A percentile compares a stretch with the other conserved stretches of the same genome.
These are phyloP conservation scores for Aspergillus eucalypticola DNA, from an alignment of 2,329 filamentous ascomycete genomes.

Conservation along the genomic window DNA sequence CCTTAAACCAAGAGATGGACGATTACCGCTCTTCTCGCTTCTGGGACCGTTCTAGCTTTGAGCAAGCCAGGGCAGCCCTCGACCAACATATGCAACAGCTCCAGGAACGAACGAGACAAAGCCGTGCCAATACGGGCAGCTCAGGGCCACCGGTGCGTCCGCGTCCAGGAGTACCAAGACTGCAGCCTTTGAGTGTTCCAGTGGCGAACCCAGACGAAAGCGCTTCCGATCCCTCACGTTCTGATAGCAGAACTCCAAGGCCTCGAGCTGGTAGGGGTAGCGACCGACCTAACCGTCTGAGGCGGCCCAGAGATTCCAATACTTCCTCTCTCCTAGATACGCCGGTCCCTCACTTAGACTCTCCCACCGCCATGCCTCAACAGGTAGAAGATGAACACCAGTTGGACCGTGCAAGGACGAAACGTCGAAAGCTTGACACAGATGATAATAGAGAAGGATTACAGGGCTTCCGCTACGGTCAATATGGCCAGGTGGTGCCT, in stretches of 20 bases:
- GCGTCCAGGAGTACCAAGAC: constrained; percentile 16
- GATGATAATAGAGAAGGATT: constrained; percentile 54
- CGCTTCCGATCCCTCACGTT: constrained; percentile 16
- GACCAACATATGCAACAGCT: constrained; percentile 29
- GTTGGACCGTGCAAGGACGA: constrained; percentile 53
- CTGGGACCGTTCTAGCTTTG: constrained; percentile 26
- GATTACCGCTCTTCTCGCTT: constrained; percentile 31
- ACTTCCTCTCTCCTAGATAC: constrained; percentile 29
- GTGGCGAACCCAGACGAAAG: constrained; percentile 22
- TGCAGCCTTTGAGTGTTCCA: constrained; percentile 15
- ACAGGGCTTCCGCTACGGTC: constrained; percentile 74
- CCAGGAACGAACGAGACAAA: constrained; percentile 17
- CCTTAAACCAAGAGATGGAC: constrained; percentile 43
- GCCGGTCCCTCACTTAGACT: constrained; percentile 26
- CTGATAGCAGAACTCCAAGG: constrained; percentile 21
- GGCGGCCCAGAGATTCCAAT: constrained; percentile 19
- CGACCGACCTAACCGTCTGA: constrained; percentile 17
- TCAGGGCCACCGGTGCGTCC: constrained; percentile 15
- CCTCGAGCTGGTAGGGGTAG: constrained; percentile 25
- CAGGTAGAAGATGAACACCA: constrained; percentile 26
- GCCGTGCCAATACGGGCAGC: constrained; percentile 18
- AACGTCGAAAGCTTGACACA: constrained; percentile 70
- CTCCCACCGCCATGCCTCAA: constrained; percentile 30
- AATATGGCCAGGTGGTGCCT: constrained; percentile 81
- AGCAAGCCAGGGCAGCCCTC: constrained; percentile 27